Conservation (phyloP, 495 filamentous ascomycete species). For the Bryoglossum gracile region DNA sequence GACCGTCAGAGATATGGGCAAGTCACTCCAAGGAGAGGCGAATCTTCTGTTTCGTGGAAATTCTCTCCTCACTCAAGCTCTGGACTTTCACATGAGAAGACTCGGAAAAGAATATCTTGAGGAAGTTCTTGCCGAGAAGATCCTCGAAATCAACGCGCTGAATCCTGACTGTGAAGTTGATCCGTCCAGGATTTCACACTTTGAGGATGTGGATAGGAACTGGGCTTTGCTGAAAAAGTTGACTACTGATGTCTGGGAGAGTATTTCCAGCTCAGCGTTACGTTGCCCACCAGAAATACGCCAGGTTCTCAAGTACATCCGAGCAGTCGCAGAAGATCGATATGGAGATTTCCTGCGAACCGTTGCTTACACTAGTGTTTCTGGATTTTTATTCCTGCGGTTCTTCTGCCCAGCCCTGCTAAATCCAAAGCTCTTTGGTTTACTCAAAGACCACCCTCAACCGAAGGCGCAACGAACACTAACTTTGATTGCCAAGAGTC, state of each 20-base stretch:
- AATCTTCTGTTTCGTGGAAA: slow-evolving; percentile 96
- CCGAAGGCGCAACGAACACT: slow-evolving; percentile 82
- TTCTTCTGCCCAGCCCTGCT: slow-evolving; percentile 96
- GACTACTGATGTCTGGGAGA: slow-evolving; percentile 77
- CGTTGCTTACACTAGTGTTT: slow-evolving; percentile 94
- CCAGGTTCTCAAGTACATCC: slow-evolving; percentile 83
- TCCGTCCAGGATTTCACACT: slow-evolving; percentile 61
- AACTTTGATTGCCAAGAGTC: slow-evolving; percentile 87
- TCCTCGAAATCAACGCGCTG: slow-evolving; percentile 77
- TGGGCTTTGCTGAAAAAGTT: slow-evolving; percentile 72
- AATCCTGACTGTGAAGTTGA: slow-evolving; percentile 95
- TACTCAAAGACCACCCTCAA: slow-evolving; percentile 80
- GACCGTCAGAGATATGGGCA: slow-evolving; percentile 54
- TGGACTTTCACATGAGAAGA: slow-evolving; percentile 93
- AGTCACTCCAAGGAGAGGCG: slow-evolving; percentile 65
- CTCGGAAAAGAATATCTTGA: slow-evolving; percentile 90
- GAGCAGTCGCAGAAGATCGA: slow-evolving; percentile 88
- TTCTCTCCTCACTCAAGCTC: slow-evolving; percentile 84
- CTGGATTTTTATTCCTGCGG: slow-evolving; percentile 90
- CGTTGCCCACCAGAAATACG: slow-evolving; percentile 80
- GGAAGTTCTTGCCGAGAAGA: slow-evolving; percentile 76
- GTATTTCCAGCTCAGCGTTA: slow-evolving; percentile 62
- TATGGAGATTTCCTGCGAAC: slow-evolving; percentile 93
- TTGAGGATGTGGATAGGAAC: slow-evolving; percentile 73
- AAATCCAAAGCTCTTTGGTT: slow-evolving; percentile 92